Percentiles rank a stretch among this genome's conserved stretches.
These are phyloP conservation scores for Ceratocystis papillata DNA, from an alignment of 2,329 filamentous ascomycete species.

Conservation along the genomic window DNA sequence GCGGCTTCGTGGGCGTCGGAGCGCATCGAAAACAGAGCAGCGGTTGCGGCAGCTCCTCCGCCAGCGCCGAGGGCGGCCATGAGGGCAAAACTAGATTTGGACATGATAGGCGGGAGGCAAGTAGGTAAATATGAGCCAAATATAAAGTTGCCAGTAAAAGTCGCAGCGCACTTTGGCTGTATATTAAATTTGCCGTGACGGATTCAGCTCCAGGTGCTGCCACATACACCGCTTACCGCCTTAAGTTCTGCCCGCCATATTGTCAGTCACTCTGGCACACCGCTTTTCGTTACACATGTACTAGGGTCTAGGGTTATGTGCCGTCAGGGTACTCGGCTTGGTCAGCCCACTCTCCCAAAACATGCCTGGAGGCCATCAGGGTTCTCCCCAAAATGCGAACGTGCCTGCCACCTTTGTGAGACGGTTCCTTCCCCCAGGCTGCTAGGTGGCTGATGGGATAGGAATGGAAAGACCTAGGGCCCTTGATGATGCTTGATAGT, in stretches of 20 bases:
- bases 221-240: background rate
- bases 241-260: background rate
- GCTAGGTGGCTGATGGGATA: background rate
- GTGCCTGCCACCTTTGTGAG: background rate
- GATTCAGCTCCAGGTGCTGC: background rate
- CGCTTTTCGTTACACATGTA: background rate
- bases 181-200: background rate
- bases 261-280: background rate
- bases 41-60: conserved; percentile 63
- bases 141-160: background rate
- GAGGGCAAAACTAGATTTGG: conserved; percentile 63
- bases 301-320: background rate
- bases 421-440: background rate
- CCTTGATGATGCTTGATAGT: too few species aligned
- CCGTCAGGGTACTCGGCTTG: background rate
- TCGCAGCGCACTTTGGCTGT: background rate
- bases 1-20: conserved; percentile 27
- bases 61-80: conserved; percentile 67
- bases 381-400: background rate
- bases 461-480: background rate
- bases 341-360: background rate
- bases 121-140: background rate
- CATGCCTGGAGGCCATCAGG: conserved; percentile 11
- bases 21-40: conserved; percentile 54
- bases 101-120: conserved; percentile 44